A percentile compares a stretch with the other conserved stretches of the same genome.
These are phyloP conservation scores for Populus hybrid DNA, from an alignment of 441 rosid genomes.

Conservation along the genomic window DNA sequence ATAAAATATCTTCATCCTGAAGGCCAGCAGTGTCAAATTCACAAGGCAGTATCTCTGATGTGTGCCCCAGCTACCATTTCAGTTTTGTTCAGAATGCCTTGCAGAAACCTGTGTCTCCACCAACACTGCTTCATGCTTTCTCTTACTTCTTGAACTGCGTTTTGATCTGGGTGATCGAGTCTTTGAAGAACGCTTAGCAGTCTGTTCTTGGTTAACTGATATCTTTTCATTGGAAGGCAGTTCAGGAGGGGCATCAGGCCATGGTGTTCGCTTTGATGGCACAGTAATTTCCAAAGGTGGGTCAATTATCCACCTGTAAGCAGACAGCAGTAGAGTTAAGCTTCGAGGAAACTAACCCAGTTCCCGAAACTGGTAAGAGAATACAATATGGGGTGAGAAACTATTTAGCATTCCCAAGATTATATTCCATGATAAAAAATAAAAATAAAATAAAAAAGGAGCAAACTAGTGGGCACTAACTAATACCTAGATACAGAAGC, in stretches of 20 bases:
- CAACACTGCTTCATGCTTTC: conserved; percentile 62
- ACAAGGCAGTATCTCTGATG: conserved; percentile 3
- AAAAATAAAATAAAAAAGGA: no score
- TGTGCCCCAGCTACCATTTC: conserved; percentile 10
- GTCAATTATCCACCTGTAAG: conserved; percentile 82
- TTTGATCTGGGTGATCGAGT: conserved; percentile 52
- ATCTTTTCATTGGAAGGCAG: conserved; percentile 53
- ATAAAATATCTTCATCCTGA: conserved; percentile 16
- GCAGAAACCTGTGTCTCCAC: conserved; percentile 39
- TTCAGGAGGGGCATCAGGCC: conserved; percentile 96
- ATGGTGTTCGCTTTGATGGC: conserved; percentile 78
- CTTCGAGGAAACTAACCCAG: background rate
- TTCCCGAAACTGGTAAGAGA: background rate
- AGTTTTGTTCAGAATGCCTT: conserved; percentile 46
- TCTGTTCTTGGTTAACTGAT: conserved; percentile 31
- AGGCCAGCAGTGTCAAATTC: conserved; percentile 22
- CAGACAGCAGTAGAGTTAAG: background rate
- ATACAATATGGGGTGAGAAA: no score
- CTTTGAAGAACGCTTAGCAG: conserved; percentile 48
- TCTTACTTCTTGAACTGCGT: conserved; percentile 48
- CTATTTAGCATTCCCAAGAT: background rate
- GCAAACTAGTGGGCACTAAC: no score
- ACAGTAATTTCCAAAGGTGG: conserved; percentile 86
- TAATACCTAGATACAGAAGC: no score
- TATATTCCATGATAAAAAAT: background rate